phyloP scores from a whole-genome alignment of 2,329 filamentous ascomycete species.

The Fusarium begoniae region DNA sequence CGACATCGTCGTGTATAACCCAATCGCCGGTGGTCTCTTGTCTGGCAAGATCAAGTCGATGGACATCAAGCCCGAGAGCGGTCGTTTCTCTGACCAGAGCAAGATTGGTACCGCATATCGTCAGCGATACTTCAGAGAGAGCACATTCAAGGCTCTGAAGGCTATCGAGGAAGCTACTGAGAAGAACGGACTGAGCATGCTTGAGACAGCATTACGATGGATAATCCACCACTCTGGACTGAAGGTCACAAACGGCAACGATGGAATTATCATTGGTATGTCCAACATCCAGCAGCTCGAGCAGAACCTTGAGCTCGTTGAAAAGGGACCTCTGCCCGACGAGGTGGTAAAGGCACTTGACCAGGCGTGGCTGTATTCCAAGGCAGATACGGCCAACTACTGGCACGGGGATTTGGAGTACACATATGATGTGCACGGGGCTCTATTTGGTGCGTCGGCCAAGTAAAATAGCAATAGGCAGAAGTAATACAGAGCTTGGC shows the following conservation, averaged over 20 bases:
- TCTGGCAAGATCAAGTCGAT: constrained; percentile 79
- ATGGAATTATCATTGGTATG: constrained; percentile 69
- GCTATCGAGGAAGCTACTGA: constrained; percentile 73
- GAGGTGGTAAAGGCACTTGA: constrained; percentile 80
- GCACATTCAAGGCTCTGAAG: constrained; percentile 68
- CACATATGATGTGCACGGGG: constrained; percentile 70
- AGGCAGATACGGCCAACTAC: constrained; percentile 63
- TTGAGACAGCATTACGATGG: constrained; percentile 81
- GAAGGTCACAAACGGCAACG: constrained; percentile 61
- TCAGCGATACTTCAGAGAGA: constrained; percentile 76
- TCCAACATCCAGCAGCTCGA: constrained; percentile 66
- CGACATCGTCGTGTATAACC: constrained; percentile 84
- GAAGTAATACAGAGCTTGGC: neutral
- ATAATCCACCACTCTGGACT: constrained; percentile 74
- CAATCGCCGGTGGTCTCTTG: constrained; percentile 81
- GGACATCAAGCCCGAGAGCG: constrained; percentile 69
- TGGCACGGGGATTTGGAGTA: constrained; percentile 72
- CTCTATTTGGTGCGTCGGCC: constrained; percentile 61
- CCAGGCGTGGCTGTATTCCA: constrained; percentile 78
- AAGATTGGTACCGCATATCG: constrained; percentile 67
- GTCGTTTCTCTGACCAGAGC: constrained; percentile 73
- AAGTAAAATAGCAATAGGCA: constrained; percentile 46
- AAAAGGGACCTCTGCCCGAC: constrained; percentile 78
- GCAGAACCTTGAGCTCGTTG: constrained; percentile 65
- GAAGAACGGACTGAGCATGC: constrained; percentile 73